Conservation (phyloP, 495 filamentous ascomycete genomes). For the Halenospora varia region DNA sequence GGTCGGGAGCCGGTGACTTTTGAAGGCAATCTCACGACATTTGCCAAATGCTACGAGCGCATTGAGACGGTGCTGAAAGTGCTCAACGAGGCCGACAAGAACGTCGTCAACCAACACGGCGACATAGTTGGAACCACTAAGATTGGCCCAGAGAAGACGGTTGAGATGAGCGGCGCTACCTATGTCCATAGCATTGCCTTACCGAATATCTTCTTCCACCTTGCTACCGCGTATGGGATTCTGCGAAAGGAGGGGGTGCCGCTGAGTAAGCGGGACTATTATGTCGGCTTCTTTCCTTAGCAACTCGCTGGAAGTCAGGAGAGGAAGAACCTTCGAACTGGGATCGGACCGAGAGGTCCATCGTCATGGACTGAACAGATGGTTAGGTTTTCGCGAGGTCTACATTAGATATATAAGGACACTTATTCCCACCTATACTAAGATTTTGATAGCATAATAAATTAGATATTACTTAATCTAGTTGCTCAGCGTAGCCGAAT, state of each 20-base stretch:
- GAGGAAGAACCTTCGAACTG: constrained; percentile 6
- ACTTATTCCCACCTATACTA: too few species aligned
- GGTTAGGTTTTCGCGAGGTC: too few species aligned
- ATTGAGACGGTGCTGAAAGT: constrained; percentile 33
- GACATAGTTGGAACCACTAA: constrained; percentile 11
- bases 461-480: too few species aligned
- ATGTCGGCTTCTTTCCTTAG: constrained; percentile 27
- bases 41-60: constrained; percentile 32
- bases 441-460: too few species aligned
- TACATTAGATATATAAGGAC: too few species aligned
- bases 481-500: too few species aligned
- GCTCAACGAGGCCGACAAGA: constrained; percentile 30
- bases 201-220: constrained; percentile 57
- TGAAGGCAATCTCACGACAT: constrained; percentile 32
- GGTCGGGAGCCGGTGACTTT: constrained; percentile 21
- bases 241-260: constrained; percentile 50
- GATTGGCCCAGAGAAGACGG: constrained; percentile 27
- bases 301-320: constrained; percentile 9
- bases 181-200: constrained; percentile 37
- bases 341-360: too few species aligned
- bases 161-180: constrained; percentile 9
- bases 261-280: constrained; percentile 50
- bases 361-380: too few species aligned
- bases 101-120: constrained; percentile 21
- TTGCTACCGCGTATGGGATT: constrained; percentile 51